Evolutionary conservation across 768 basidiomycete genomes (phyloP).

Genomic region (Pisolithus albus): DNA sequence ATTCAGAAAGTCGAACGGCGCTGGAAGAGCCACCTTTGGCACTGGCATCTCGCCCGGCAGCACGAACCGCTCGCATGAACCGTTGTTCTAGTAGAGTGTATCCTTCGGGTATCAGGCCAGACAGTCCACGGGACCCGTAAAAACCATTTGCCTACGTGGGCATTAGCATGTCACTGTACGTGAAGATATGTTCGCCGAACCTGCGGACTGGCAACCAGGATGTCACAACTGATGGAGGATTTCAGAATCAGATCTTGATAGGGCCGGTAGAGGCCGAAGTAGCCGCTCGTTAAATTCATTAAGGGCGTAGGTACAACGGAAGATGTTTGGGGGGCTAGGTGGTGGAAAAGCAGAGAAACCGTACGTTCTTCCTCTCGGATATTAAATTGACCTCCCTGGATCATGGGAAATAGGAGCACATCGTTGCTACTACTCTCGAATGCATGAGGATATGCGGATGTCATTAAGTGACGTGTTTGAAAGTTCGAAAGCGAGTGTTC

Average conservation of each 20-base stretch:
- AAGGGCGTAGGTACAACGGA: conserved; percentile 30
- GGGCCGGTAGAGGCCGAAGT: conserved; percentile 78
- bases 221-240: conserved; percentile 51
- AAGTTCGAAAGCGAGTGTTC: conserved; percentile 49
- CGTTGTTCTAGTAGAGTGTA: conserved; percentile 84
- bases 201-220: conserved; percentile 84
- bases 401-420: conserved; percentile 69
- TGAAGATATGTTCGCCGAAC: conserved; percentile 31
- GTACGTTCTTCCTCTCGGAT: conserved; percentile 78
- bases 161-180: neutral
- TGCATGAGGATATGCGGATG: conserved; percentile 3
- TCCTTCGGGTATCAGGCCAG: conserved; percentile 90
- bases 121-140: conserved; percentile 81
- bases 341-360: conserved; percentile 52
- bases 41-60: conserved; percentile 34
- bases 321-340: conserved; percentile 25
- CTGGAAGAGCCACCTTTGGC: conserved; percentile 19
- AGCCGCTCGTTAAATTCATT: conserved; percentile 87
- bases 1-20: conserved; percentile 75
- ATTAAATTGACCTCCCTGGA: conserved; percentile 85
- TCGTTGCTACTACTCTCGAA: conserved; percentile 25
- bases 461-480: conserved; percentile 41
- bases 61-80: conserved; percentile 63
- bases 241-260: conserved; percentile 72
- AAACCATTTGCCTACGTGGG: conserved; percentile 85